A percentile compares a stretch with the other conserved stretches of the same genome.
Evolutionary conservation across 768 basidiomycete genomes (phyloP).

Genomic region (Naematelia aurantialba): DNA sequence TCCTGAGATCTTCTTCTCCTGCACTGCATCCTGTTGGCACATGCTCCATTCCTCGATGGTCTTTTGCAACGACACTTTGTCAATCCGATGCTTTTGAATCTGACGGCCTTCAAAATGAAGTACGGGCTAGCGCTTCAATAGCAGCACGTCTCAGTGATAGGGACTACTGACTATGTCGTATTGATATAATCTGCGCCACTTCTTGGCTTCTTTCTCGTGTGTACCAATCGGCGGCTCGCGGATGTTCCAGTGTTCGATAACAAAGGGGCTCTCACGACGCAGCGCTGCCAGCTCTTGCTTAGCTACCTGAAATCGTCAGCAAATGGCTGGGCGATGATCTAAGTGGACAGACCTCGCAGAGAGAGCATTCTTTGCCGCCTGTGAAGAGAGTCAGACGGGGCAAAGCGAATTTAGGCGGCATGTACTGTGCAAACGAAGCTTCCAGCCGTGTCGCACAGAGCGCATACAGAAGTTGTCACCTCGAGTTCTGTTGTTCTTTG

Average conservation of each 20-base stretch:
- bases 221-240: constrained; percentile 37
- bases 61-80: constrained; percentile 26
- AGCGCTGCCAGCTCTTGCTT: constrained; percentile 40
- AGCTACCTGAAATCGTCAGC: constrained; percentile 27
- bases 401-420: constrained; percentile 35
- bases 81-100: constrained; percentile 46
- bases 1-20: constrained; percentile 1
- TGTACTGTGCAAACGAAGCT: constrained; percentile 2
- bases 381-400: constrained; percentile 46
- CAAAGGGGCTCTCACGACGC: constrained; percentile 40
- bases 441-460: neutral
- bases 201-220: constrained; percentile 36
- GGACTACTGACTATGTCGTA: constrained; percentile 45
- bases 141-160: neutral
- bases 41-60: constrained; percentile 36
- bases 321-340: neutral
- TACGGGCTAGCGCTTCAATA: constrained; percentile 35
- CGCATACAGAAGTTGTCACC: neutral
- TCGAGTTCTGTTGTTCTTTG: neutral
- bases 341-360: constrained; percentile 44
- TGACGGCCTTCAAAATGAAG: constrained; percentile 41
- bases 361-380: constrained; percentile 48
- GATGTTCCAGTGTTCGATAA: constrained; percentile 43
- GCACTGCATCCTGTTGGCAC: constrained; percentile 7
- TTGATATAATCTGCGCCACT: constrained; percentile 44